Evolutionary conservation across 371 early-diverging fungal species (phyloP), one percentile per base, ranked within the genome.

Genomic region (Apophysomyces variabilis): DNA sequence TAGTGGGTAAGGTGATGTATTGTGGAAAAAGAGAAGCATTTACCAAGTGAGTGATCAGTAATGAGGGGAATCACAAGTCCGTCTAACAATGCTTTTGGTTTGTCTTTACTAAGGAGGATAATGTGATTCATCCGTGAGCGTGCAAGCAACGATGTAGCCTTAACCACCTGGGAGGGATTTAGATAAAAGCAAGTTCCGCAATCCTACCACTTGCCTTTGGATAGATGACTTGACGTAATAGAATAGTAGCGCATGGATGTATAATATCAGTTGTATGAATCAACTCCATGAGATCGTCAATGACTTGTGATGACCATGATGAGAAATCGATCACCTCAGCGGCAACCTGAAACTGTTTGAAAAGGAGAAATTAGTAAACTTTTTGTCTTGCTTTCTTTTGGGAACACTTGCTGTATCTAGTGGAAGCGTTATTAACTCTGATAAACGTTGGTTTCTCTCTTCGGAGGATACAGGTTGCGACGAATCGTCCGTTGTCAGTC

Each of bases 31-130:
- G 3, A 26, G 32, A 3, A 26, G 3, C 36, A 38, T 26, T n/a
- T 32, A 39, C 60, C 41, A 14, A 60, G 18, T 5, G 18, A 43
- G 6, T 1, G 21, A 16, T 41, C 21, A 11, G 32, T 9, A 7
- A 60, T n/a, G 4, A 73, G 39, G 4, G 74, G 74, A 7, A 70
- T 16, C 1, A 70, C 1, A 12, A 73, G 46, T 3, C 74, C 68
- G 43, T 70, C 63, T 7, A 58, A n/a, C 16, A 59, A 44, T 14
- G 37, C 38, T 21, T 59, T 65, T 32, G 47, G 60, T 39, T 58
- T 45, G 9, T 7, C 13, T 18, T 58, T 26, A 16, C 46, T 21
- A 39, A 65, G n/a, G 16, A 12, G 11, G 13, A 47, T 35, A 6
- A 65, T 26, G 18, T 21, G 37, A 8, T 36, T 59, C 18, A 58